Conservation (phyloP, 2,329 filamentous ascomycete species). For the Diaporthe citri region DNA sequence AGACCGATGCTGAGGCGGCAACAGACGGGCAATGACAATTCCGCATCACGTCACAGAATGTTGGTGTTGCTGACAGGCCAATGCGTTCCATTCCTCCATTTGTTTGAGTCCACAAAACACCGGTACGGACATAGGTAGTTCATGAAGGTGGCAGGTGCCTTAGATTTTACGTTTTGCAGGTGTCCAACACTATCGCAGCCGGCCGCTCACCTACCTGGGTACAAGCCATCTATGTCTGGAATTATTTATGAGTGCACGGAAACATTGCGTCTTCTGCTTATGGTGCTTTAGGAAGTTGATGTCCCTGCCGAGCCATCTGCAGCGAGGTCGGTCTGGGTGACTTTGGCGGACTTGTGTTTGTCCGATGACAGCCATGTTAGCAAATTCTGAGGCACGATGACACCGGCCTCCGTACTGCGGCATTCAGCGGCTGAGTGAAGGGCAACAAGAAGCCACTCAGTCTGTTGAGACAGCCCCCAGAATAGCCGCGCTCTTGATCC, state of each 20-base stretch:
- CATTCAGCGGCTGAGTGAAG: background rate
- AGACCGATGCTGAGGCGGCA: conserved; percentile 3
- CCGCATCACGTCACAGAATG: conserved; percentile 22
- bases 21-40: conserved; percentile 36
- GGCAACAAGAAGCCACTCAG: background rate
- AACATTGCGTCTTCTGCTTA: background rate
- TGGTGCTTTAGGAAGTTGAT: no score
- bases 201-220: background rate
- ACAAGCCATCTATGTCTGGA: no score
- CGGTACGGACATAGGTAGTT: no score
- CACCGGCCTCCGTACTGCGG: background rate
- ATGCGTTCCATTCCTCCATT: background rate
- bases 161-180: no score
- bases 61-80: conserved; percentile 8
- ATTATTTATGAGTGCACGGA: background rate
- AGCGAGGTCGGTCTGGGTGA: background rate
- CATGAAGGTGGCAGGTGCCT: background rate
- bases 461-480: background rate
- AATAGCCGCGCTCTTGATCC: no score
- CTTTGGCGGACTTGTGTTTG: conserved; percentile 7
- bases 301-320: background rate
- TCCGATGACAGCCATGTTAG: background rate
- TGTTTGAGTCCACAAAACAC: background rate
- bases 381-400: background rate
- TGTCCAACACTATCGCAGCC: no score